These are phyloP conservation scores for Lichtheimia corymbifera DNA, from an alignment of 371 early-diverging fungal genomes.

Conservation along the genomic window DNA sequence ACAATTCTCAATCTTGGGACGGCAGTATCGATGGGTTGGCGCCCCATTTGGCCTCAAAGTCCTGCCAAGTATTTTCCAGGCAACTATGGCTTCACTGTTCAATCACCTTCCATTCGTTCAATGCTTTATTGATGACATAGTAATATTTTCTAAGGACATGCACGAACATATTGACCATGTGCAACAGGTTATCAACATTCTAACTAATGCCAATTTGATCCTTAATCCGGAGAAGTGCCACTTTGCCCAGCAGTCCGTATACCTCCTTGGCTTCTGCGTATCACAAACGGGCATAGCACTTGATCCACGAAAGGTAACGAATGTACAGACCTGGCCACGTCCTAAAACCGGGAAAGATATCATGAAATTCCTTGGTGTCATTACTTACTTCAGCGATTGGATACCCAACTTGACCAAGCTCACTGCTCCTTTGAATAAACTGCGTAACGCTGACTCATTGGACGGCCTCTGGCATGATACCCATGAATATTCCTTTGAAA, in stretches of 20 bases:
- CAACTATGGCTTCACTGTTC: slow-evolving; percentile 16
- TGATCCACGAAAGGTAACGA: slow-evolving; percentile 18
- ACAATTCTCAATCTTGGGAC: neutral
- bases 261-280: slow-evolving; percentile 20
- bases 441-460: too few species aligned
- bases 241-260: slow-evolving; percentile 11
- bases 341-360: slow-evolving; percentile 16
- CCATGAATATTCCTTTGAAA: slow-evolving; percentile 12
- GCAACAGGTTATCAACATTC: slow-evolving; percentile 5
- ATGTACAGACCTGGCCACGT: slow-evolving; percentile 12
- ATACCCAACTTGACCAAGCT: slow-evolving; percentile 16
- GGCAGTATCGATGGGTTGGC: slow-evolving; percentile 24
- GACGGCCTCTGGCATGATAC: neutral
- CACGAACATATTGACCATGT: slow-evolving; percentile 1
- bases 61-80: slow-evolving; percentile 23
- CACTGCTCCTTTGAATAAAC: slow-evolving; percentile 16
- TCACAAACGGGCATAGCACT: slow-evolving; percentile 9
- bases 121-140: slow-evolving; percentile 15
- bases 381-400: slow-evolving; percentile 26
- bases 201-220: slow-evolving; percentile 17
- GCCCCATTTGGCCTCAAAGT: slow-evolving; percentile 31
- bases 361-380: slow-evolving; percentile 15
- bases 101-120: neutral
- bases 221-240: slow-evolving; percentile 19
- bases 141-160: neutral